Evolutionary conservation across 2,329 filamentous ascomycete species (phyloP).

Genomic region (Parastagonospora avenae): DNA sequence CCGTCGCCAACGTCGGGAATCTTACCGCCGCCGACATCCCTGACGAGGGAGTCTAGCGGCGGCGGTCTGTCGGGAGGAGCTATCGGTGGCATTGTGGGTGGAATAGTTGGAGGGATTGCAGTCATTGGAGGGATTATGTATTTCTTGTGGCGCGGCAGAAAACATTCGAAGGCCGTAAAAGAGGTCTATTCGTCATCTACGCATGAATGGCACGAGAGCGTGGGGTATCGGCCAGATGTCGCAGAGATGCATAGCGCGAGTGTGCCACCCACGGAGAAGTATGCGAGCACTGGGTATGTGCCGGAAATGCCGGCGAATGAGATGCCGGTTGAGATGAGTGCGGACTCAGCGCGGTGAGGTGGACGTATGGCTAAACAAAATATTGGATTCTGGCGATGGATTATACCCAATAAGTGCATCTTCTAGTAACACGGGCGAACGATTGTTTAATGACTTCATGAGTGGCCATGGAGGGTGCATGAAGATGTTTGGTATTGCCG

Average conservation of each 20-base stretch:
- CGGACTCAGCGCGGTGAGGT: not conserved
- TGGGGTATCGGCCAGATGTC: not conserved
- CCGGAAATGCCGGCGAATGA: not conserved
- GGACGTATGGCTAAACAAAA: not conserved
- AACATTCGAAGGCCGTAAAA: not conserved
- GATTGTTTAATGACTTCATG: too few species aligned
- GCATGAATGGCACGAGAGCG: not conserved
- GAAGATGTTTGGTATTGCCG: too few species aligned
- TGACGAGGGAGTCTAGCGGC: not conserved
- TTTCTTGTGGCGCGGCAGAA: constrained; percentile 12
- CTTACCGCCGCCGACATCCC: not conserved
- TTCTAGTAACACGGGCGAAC: too few species aligned
- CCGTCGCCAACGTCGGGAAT: not conserved
- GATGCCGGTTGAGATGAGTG: not conserved
- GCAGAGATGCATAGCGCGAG: not conserved
- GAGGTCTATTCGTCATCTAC: not conserved
- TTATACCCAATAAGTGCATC: too few species aligned
- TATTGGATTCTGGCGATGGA: not conserved
- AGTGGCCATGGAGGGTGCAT: too few species aligned
- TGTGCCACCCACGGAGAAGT: not conserved
- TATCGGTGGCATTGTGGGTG: constrained; percentile 29
- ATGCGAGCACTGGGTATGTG: not conserved
- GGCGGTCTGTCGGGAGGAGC: constrained; percentile 14
- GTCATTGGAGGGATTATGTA: constrained; percentile 17
- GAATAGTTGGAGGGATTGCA: constrained; percentile 22